phyloP scores from a whole-genome alignment of 805 yeast species.

The Candida sonorensis region DNA sequence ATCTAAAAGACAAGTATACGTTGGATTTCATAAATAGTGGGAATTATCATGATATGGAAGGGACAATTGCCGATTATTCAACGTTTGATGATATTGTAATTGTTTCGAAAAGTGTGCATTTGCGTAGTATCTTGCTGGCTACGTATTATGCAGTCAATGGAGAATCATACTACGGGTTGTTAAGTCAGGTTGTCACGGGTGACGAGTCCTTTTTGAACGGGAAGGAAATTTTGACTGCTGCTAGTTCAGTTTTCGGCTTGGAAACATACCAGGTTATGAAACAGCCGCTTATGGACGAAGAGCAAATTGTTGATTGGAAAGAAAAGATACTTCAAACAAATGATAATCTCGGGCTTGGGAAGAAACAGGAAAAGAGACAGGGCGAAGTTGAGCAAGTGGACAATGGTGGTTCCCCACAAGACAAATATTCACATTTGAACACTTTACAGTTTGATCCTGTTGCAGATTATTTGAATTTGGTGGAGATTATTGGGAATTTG shows the following conservation, averaged over 20 bases:
- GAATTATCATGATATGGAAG: slow-evolving; percentile 52
- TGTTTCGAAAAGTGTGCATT: slow-evolving; percentile 47
- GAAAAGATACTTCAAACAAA: not conserved
- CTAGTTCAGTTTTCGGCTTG: slow-evolving; percentile 39
- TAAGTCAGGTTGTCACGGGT: slow-evolving; percentile 43
- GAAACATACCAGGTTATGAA: slow-evolving; percentile 41
- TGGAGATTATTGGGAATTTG: not conserved
- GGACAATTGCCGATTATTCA: slow-evolving; percentile 54
- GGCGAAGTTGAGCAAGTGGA: not conserved
- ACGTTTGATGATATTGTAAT: slow-evolving; percentile 61
- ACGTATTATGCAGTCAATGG: slow-evolving; percentile 58
- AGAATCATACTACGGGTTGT: slow-evolving; percentile 42
- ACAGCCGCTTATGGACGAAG: slow-evolving; percentile 5
- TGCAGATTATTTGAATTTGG: slow-evolving; percentile 5
- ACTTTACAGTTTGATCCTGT: slow-evolving; percentile 12
- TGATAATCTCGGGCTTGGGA: not conserved
- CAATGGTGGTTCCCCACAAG: not conserved
- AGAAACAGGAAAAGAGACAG: too few relatives aligned
- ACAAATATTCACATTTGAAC: not conserved
- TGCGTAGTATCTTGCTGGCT: slow-evolving; percentile 46
- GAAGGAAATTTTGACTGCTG: slow-evolving; percentile 61
- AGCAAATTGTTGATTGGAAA: slow-evolving; percentile 1
- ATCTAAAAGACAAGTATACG: slow-evolving; percentile 6
- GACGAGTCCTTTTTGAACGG: slow-evolving; percentile 44
- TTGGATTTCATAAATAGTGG: slow-evolving; percentile 9